These are phyloP conservation scores for Saccharomycopsis microspora DNA, from an alignment of 805 yeast species.

Conservation along the genomic window DNA sequence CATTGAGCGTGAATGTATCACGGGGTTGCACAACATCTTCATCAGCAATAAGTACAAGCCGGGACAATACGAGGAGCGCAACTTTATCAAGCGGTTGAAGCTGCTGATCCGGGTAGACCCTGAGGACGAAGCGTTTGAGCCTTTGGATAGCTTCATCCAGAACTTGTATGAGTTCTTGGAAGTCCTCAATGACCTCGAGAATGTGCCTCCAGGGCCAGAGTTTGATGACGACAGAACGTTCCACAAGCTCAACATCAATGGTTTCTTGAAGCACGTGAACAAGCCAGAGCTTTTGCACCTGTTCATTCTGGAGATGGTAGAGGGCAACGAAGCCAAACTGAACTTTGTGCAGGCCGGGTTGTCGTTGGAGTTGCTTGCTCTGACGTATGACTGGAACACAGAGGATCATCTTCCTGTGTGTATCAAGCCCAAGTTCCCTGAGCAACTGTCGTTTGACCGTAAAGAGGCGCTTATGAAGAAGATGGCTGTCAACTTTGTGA, in stretches of 20 bases:
- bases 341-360: conserved; percentile 78
- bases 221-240: conserved; percentile 82
- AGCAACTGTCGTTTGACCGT: conserved; percentile 70
- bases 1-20: conserved; percentile 50
- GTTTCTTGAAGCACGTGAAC: conserved; percentile 65
- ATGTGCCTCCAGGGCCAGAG: conserved; percentile 72
- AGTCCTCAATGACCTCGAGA: conserved; percentile 52
- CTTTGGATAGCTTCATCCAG: conserved; percentile 38
- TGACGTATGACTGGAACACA: conserved; percentile 66
- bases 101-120: conserved; percentile 40
- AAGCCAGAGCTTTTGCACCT: conserved; percentile 72
- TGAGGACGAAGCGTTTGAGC: conserved; percentile 50
- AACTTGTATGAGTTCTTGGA: conserved; percentile 51
- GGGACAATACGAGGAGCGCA: conserved; percentile 37
- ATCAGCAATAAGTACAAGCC: conserved; percentile 48
- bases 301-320: conserved; percentile 66
- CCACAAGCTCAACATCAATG: conserved; percentile 64
- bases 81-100: conserved; percentile 40
- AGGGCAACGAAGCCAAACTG: conserved; percentile 43
- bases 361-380: conserved; percentile 65
- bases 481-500: conserved; percentile 58
- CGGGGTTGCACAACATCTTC: conserved; percentile 56
- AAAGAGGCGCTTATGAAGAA: conserved; percentile 60
- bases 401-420: conserved; percentile 43
- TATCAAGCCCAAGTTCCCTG: conserved; percentile 61